Base-by-base conservation (phyloP, 345 rosid genomes). In the Citrus maxima region DNA sequence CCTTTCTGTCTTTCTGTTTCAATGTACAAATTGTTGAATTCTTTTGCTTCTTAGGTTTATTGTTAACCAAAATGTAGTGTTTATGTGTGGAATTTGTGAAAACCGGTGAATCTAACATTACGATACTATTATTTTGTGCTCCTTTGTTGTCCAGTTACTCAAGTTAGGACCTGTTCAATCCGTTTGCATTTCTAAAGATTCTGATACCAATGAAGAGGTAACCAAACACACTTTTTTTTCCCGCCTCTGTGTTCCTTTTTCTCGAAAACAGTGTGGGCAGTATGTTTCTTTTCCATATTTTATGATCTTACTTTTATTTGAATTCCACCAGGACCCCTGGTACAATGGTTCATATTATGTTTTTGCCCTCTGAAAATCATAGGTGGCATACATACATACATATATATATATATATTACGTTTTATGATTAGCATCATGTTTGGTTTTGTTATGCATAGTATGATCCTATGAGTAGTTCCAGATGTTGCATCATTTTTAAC, bases 111-210 rank as follows among this genome's bases (percentile, higher is more conserved):
- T 74, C 28, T 61, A 38, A 46, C 51, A 46, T 46, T 12, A 12
- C 0, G 8, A 10, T 24, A 35, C 25, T 4, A 66, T 66, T 66
- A 22, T 24, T 5, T 34, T 9, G 0, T 46, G 65, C 58, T 82
- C 35, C 72, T 32, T 2, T 81, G 37, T 78, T 80, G 64, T 79
- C 62, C 91, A 96, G 99, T 80, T 96, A 67, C 88, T 91, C 90
- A 90, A 90, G 88, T 82, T 96, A 77, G 95, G 97, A 71, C 89
- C 95, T 3, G 70, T 82, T 34, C 90, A 83, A 78, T 90, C 93
- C 59, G 81, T 96, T 79, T 96, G 98, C 86, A 71, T 96, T 83
- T 79, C 86, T 30, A 82, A 88, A 74, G 81, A 77, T 76, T 85
- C 90, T 38, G 80, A 82, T 75, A 64, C 78, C 46, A 56, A 67